A percentile compares a stretch with the other conserved stretches of the same genome.
Evolutionary conservation across 78 protist species (phyloP).

Genomic region (Dictyostelium firmibasis): DNA sequence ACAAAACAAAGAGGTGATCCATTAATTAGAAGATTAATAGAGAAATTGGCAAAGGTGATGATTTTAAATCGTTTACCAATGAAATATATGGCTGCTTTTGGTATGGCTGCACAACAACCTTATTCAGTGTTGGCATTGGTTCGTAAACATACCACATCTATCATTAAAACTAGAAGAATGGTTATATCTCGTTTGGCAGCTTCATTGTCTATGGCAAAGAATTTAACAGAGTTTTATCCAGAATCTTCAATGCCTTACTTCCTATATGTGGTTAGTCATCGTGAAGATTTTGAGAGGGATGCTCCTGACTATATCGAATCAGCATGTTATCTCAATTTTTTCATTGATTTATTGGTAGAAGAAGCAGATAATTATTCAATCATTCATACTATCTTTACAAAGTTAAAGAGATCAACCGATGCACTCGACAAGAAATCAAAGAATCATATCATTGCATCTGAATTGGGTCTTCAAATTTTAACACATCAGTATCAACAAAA

Average conservation of each 20-base stretch:
- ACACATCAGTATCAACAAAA: slow-evolving; percentile 25
- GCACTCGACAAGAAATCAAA: slow-evolving; percentile 10
- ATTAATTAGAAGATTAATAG: slow-evolving; percentile 11
- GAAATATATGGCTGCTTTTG: slow-evolving; percentile 60
- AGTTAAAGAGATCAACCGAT: slow-evolving; percentile 3
- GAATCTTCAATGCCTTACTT: slow-evolving; percentile 59
- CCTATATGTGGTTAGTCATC: slow-evolving; percentile 25
- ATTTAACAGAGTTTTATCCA: slow-evolving; percentile 21
- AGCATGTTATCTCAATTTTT: neutral
- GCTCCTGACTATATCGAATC: neutral
- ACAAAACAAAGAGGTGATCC: neutral
- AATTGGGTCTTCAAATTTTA: slow-evolving; percentile 32
- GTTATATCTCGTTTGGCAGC: slow-evolving; percentile 13
- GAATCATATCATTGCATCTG: neutral
- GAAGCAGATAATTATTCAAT: slow-evolving; percentile 60
- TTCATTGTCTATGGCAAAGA: neutral
- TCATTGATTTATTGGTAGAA: slow-evolving; percentile 47
- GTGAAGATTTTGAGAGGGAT: neutral
- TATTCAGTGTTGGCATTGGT: slow-evolving; percentile 1
- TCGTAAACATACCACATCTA: neutral
- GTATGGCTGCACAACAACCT: slow-evolving; percentile 65
- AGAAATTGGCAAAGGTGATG: slow-evolving; percentile 20
- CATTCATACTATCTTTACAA: neutral
- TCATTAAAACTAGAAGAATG: slow-evolving; percentile 41
- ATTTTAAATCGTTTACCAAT: slow-evolving; percentile 33